Evolutionary conservation across 2,329 filamentous ascomycete genomes (phyloP), one percentile per base, ranked within the genome.

Genomic region (Penicillium fuscoglaucum): DNA sequence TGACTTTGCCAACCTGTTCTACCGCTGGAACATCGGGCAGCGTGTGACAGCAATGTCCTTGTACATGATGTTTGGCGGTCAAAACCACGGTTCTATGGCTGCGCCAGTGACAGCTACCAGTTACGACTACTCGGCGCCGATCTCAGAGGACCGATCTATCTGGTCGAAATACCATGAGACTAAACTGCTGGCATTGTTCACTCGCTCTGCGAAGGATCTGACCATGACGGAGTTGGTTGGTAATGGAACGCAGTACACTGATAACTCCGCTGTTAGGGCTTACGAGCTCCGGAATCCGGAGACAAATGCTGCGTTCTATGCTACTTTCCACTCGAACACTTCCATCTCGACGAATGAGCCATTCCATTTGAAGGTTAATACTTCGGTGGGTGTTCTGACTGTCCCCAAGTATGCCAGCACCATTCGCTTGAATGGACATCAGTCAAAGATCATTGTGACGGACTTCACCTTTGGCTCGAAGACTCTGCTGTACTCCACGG

Each of bases 21-120:
- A 88, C 68, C 79, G 84, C 12, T 82, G 87, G 66, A 80, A 87
- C 53, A 82, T 88, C 28, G 83, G 79, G 28, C 82, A 88, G 64
- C 77, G 83, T 0, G 80, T 87, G 4, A 85, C 83, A 0, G 83
- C 83, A 0, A 80, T 87, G 55, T 86, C 80, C 31, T 70, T 88
- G 2, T 88, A 88, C 68, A 88, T 88, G 84, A 73, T 86, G 52
- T 88, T 82, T 52, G 86, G 86, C 4, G 86, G 86, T 2, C 88
- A 86, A 0, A 87, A 84, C 61, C 87, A 84, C 84, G 85, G 85
- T 6, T 81, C 81, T 48, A 73, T 86, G 31, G 82, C 84, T 13
- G 80, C 80, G 4, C 84, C 85, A 0, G 80, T 83, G 1, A 84
- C 84, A 31, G 84, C 80, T 1, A 84, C 82, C 3, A 86, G 83